These are phyloP conservation scores for Aphanomyces astaci DNA, from an alignment of 352 stramenopile genomes.

Conservation along the genomic window DNA sequence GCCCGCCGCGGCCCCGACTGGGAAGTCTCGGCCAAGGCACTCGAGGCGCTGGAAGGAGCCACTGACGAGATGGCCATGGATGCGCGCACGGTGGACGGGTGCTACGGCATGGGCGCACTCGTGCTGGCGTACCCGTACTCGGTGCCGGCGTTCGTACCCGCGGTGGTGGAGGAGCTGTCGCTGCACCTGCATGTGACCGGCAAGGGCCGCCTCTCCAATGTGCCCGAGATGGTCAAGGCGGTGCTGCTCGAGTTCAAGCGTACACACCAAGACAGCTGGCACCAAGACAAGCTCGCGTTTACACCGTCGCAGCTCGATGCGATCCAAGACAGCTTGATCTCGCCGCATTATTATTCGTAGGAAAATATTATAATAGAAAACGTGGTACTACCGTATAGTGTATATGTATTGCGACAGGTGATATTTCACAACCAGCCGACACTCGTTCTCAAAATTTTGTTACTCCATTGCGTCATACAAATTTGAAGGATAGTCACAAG, in stretches of 20 bases:
- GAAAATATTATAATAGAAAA: no score
- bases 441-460: no score
- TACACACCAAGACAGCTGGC: slow-evolving; percentile 78
- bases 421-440: no score
- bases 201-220: slow-evolving; percentile 43
- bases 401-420: no score
- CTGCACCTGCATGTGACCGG: slow-evolving; percentile 52
- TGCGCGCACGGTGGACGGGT: slow-evolving; percentile 48
- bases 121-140: slow-evolving; percentile 73
- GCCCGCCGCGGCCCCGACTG: slow-evolving; percentile 27
- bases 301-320: slow-evolving; percentile 52
- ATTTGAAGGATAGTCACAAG: no score
- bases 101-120: slow-evolving; percentile 59
- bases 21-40: slow-evolving; percentile 33
- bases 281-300: slow-evolving; percentile 59
- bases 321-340: slow-evolving; percentile 70
- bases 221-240: slow-evolving; percentile 68
- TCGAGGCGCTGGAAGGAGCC: slow-evolving; percentile 27
- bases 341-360: slow-evolving; percentile 63
- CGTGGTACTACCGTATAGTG: no score
- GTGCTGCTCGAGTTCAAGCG: slow-evolving; percentile 77
- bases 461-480: no score
- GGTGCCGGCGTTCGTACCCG: slow-evolving; percentile 53
- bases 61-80: slow-evolving; percentile 40
- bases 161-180: slow-evolving; percentile 68